These are phyloP conservation scores for Claviceps sp. DNA, from an alignment of 2,329 filamentous ascomycete species.

Conservation along the genomic window DNA sequence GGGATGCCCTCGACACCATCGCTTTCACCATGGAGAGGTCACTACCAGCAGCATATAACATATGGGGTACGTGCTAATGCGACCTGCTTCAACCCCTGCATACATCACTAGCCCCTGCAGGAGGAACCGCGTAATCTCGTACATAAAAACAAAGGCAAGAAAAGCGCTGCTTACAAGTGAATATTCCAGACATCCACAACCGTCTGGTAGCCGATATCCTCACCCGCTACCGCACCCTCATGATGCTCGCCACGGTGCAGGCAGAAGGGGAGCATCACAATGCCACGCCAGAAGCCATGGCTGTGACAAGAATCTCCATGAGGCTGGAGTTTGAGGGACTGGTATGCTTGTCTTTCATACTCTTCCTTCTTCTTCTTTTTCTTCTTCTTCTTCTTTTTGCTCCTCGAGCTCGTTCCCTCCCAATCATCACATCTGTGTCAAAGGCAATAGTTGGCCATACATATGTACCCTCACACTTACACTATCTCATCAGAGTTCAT, in stretches of 20 bases:
- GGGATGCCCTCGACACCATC: background rate
- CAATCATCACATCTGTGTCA: too few species aligned
- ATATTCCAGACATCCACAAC: conserved; percentile 27
- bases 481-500: conserved; percentile 21
- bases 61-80: conserved; percentile 19
- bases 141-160: background rate
- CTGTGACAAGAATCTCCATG: conserved; percentile 29
- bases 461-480: too few species aligned
- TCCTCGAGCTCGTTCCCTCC: background rate
- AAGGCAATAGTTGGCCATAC: too few species aligned
- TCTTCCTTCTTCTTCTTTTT: background rate
- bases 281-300: conserved; percentile 27
- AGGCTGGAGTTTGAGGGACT: conserved; percentile 32
- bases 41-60: conserved; percentile 19
- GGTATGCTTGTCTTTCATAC: conserved; percentile 11
- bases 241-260: conserved; percentile 30
- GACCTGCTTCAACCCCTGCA: too few species aligned
- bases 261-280: conserved; percentile 25
- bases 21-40: conserved; percentile 18
- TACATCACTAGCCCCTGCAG: too few species aligned
- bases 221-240: conserved; percentile 29
- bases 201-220: conserved; percentile 31
- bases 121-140: background rate
- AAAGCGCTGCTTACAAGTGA: background rate
- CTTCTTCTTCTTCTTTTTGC: background rate